A percentile compares a stretch with the other conserved stretches of the same genome.
These are phyloP conservation scores for Cordyceps farinosa DNA, from an alignment of 2,329 filamentous ascomycete genomes.

Conservation along the genomic window DNA sequence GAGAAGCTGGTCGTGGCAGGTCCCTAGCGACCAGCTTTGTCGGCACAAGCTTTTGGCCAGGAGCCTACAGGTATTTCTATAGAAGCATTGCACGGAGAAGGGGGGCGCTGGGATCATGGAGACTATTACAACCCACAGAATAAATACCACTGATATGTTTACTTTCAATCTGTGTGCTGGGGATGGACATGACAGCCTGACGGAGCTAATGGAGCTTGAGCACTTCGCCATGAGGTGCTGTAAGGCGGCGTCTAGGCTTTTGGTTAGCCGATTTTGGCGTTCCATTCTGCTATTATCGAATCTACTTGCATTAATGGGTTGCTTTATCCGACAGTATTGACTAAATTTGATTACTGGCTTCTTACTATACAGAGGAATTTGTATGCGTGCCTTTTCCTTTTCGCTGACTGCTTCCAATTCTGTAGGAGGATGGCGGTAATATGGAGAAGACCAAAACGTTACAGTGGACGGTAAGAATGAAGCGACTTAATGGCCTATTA, in stretches of 20 bases:
- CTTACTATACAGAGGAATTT: no score
- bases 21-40: not conserved
- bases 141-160: not conserved
- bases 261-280: not conserved
- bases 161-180: not conserved
- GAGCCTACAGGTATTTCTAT: not conserved
- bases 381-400: no score
- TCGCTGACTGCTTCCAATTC: no score
- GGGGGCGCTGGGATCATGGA: not conserved
- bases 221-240: not conserved
- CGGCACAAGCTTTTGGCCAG: not conserved
- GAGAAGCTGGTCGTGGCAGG: constrained; percentile 4
- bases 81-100: not conserved
- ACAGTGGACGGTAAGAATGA: no score
- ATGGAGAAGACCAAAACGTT: no score
- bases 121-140: not conserved
- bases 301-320: no score
- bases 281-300: no score
- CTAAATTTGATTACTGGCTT: no score
- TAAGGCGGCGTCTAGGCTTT: not conserved
- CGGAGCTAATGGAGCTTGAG: not conserved
- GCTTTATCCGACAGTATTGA: no score
- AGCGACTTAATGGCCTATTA: no score
- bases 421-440: no score
- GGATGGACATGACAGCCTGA: not conserved